phyloP scores from a whole-genome alignment of 768 basidiomycete genomes.

The Tylopilus subfusipes region DNA sequence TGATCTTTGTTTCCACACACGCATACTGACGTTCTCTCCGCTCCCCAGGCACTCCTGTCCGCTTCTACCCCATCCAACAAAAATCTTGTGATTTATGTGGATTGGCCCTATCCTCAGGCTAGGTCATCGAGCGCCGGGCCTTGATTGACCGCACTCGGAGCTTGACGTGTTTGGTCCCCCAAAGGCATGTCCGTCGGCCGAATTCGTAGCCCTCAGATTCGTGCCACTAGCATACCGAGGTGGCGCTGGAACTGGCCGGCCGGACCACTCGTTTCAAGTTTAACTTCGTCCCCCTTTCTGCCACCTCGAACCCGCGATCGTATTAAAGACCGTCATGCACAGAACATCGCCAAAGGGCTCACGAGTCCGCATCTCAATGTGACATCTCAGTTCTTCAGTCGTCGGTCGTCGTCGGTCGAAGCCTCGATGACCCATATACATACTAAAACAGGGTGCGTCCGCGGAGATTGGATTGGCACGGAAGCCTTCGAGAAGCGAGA shows the following conservation, averaged over 20 bases:
- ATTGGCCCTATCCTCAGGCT: no score
- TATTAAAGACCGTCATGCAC: not conserved
- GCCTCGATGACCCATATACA: not conserved
- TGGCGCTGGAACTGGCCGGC: not conserved
- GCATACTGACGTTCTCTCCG: not conserved
- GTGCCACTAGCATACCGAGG: no score
- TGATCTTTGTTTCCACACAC: not conserved
- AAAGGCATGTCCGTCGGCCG: no score
- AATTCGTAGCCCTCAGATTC: no score
- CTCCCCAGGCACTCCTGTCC: not conserved
- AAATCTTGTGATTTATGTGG: no score
- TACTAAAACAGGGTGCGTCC: not conserved
- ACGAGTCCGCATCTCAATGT: not conserved
- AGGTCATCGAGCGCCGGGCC: no score
- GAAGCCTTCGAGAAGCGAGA: not conserved
- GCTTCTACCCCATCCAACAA: not conserved
- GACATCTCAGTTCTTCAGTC: not conserved
- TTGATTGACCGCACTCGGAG: no score
- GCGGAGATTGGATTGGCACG: not conserved
- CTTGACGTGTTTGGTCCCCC: no score
- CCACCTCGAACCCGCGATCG: not conserved
- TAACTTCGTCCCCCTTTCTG: not conserved
- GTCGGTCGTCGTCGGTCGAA: not conserved
- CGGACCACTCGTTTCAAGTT: not conserved
- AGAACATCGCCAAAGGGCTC: not conserved